These are phyloP conservation scores for Colletotrichum noveboracense DNA, from an alignment of 2,329 filamentous ascomycete genomes.

Conservation along the genomic window DNA sequence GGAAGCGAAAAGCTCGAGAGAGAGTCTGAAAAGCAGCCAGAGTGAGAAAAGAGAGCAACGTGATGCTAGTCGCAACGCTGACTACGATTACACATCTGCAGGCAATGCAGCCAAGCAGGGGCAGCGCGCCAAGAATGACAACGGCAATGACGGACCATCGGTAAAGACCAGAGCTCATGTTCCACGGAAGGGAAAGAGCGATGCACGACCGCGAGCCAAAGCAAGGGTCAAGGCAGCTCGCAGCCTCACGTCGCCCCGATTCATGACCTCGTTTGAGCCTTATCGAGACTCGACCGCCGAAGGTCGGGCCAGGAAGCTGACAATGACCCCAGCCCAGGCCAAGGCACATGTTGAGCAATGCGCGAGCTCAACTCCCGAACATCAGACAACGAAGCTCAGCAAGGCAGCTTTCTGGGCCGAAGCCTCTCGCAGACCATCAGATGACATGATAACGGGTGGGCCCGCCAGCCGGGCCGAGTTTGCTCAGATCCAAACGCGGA, in stretches of 20 bases:
- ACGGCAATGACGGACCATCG: background rate
- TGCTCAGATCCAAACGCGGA: background rate
- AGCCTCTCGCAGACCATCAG: background rate
- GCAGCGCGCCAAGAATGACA: background rate
- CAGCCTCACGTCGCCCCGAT: background rate
- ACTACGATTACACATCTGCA: background rate
- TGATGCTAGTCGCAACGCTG: background rate
- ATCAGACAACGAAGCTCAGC: background rate
- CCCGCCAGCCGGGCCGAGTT: background rate
- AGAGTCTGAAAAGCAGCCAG: background rate
- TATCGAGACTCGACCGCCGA: background rate
- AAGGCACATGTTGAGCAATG: background rate
- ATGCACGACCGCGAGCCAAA: background rate
- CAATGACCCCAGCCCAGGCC: background rate
- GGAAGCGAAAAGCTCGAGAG: background rate
- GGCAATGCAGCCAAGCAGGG: background rate
- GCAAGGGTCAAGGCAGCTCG: background rate
- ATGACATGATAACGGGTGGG: background rate
- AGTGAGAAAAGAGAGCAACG: background rate
- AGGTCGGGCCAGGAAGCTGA: background rate
- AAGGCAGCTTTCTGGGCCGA: background rate
- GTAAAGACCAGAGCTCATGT: background rate
- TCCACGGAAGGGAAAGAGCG: background rate
- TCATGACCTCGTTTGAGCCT: background rate
- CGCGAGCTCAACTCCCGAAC: background rate